phyloP scores from a whole-genome alignment of 306 rosid genomes.

The Crataegus laevigata region DNA sequence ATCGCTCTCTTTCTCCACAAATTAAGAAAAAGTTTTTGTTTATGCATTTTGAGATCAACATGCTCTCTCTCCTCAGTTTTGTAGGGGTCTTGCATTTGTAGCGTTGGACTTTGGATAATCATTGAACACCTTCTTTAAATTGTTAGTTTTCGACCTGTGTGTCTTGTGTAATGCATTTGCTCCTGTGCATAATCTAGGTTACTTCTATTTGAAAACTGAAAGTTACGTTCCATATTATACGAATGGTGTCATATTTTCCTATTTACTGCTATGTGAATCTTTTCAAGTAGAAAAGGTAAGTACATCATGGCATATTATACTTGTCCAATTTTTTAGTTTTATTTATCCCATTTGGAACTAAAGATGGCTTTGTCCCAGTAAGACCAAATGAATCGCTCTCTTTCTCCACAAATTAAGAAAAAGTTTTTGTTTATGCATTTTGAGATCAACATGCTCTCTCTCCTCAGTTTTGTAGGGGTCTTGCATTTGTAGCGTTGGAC shows the following conservation, averaged over 20 bases:
- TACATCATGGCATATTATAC: background rate
- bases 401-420: background rate
- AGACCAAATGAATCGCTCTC: background rate
- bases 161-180: background rate
- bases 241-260: no score
- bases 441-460: background rate
- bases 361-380: background rate
- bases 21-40: background rate
- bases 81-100: background rate
- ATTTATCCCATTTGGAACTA: background rate
- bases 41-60: background rate
- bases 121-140: background rate
- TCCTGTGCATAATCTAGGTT: background rate
- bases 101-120: background rate
- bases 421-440: background rate
- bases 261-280: background rate
- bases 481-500: background rate
- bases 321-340: background rate
- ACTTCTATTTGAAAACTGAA: background rate
- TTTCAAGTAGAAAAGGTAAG: background rate
- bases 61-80: background rate
- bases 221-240: background rate
- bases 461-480: background rate
- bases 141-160: background rate
- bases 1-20: background rate